phyloP scores from a whole-genome alignment of 352 stramenopile species.

The Plasmopara muralis region DNA sequence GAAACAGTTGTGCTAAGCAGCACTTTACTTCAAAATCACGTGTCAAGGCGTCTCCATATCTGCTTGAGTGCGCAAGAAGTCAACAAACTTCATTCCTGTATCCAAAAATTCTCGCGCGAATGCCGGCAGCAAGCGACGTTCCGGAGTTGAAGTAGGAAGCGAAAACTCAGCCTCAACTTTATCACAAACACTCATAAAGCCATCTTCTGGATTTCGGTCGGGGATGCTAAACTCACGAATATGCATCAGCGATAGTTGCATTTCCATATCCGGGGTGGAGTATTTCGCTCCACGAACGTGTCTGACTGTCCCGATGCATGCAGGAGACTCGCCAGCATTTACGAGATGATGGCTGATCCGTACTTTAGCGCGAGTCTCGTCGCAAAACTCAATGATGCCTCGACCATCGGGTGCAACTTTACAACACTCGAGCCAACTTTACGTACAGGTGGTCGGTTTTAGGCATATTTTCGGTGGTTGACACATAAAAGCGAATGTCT shows the following conservation, averaged over 20 bases:
- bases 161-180: constrained; percentile 63
- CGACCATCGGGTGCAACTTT: constrained; percentile 28
- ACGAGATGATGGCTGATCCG: constrained; percentile 49
- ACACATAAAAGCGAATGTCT: constrained; percentile 74
- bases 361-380: constrained; percentile 32
- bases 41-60: constrained; percentile 20
- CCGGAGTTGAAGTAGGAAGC: constrained; percentile 48
- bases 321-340: constrained; percentile 29
- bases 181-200: constrained; percentile 45
- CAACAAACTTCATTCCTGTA: constrained; percentile 57
- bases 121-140: constrained; percentile 37
- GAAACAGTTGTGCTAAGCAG: too few species aligned
- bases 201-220: constrained; percentile 28
- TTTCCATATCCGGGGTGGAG: constrained; percentile 23
- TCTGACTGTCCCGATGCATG: constrained; percentile 48
- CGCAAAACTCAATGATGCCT: constrained; percentile 55
- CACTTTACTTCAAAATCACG: too few species aligned
- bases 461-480: constrained; percentile 48
- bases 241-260: constrained; percentile 40
- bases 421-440: constrained; percentile 31
- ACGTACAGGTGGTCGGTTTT: constrained; percentile 39
- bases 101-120: constrained; percentile 53
- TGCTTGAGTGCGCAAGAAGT: constrained; percentile 43
- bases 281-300: constrained; percentile 49
- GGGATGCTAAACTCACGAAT: constrained; percentile 57